These are phyloP conservation scores for Andrographis paniculata DNA, from an alignment of 305 asterid genomes.

Conservation along the genomic window DNA sequence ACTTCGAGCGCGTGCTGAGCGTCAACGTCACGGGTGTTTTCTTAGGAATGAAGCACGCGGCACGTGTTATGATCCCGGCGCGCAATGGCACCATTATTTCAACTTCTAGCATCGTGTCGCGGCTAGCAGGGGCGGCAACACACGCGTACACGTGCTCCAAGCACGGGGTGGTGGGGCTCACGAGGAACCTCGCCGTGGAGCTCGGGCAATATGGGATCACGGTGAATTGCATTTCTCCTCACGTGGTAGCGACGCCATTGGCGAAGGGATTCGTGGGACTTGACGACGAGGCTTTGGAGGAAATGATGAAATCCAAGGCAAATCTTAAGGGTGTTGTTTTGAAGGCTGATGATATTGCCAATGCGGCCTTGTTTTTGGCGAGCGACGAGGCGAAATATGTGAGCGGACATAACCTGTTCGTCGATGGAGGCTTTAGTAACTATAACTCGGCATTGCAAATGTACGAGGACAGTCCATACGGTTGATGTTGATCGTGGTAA, in stretches of 20 bases:
- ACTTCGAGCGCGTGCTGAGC: slow-evolving; percentile 23
- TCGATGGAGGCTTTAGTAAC: slow-evolving; percentile 43
- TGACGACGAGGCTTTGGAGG: slow-evolving; percentile 25
- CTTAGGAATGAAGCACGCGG: slow-evolving; percentile 47
- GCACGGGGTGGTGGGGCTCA: slow-evolving; percentile 48
- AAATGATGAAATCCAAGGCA: background rate
- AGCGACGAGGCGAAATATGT: slow-evolving; percentile 45
- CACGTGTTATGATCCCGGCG: too few relatives aligned
- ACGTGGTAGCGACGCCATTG: slow-evolving; percentile 25
- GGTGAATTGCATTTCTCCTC: slow-evolving; percentile 60
- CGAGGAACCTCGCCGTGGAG: slow-evolving; percentile 37
- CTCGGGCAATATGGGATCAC: slow-evolving; percentile 48
- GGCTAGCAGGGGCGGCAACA: slow-evolving; percentile 24
- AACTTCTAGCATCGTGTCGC: slow-evolving; percentile 28
- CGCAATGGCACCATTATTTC: slow-evolving; percentile 50
- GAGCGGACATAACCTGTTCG: slow-evolving; percentile 39
- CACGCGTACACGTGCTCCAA: slow-evolving; percentile 52
- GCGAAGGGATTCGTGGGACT: slow-evolving; percentile 5
- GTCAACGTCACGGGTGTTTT: slow-evolving; percentile 32
- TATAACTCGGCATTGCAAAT: slow-evolving; percentile 18
- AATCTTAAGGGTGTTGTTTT: slow-evolving; percentile 26
- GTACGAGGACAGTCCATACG: background rate
- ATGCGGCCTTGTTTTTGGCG: slow-evolving; percentile 40
- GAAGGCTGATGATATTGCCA: slow-evolving; percentile 30
- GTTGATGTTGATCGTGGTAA: too few relatives aligned